A percentile compares a stretch with the other conserved stretches of the same genome.
Evolutionary conservation across 2,329 filamentous ascomycete species (phyloP).

Genomic region (Aspergillus glaucus): DNA sequence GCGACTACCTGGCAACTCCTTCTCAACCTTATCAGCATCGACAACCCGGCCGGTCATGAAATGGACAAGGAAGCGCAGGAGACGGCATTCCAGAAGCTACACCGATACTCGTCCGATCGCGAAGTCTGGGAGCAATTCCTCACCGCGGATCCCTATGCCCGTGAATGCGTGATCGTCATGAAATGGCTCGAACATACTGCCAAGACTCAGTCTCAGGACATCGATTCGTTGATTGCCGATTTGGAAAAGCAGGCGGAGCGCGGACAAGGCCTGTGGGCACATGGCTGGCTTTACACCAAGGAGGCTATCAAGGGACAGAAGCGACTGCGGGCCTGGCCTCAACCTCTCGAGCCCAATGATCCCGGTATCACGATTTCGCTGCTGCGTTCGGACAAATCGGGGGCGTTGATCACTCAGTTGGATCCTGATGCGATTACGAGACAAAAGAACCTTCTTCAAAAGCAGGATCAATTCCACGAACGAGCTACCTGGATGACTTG

Average conservation of each 20-base stretch:
- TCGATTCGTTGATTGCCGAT: constrained; percentile 69
- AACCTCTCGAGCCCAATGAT: constrained; percentile 58
- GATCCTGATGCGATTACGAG: constrained; percentile 86
- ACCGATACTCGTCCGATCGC: constrained; percentile 53
- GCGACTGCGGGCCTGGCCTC: constrained; percentile 62
- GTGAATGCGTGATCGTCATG: constrained; percentile 72
- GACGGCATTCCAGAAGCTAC: constrained; percentile 37
- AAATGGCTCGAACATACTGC: constrained; percentile 81
- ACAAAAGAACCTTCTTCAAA: constrained; percentile 69
- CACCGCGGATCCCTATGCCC: constrained; percentile 62
- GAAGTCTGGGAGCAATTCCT: constrained; percentile 71
- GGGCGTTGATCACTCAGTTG: constrained; percentile 72
- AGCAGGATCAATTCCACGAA: constrained; percentile 82
- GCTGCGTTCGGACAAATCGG: constrained; percentile 52
- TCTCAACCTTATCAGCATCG: constrained; percentile 63
- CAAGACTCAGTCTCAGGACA: constrained; percentile 58
- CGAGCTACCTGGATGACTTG: constrained; percentile 87
- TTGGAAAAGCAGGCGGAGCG: constrained; percentile 70
- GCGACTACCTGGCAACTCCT: constrained; percentile 87
- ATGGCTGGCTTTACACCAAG: constrained; percentile 89
- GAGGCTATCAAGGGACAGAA: constrained; percentile 87
- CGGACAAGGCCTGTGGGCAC: constrained; percentile 68
- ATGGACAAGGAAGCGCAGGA: constrained; percentile 36
- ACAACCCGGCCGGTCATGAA: constrained; percentile 49
- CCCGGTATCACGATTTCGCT: constrained; percentile 52